These are phyloP conservation scores for Pinus taeda DNA, from an alignment of 75 land plant genomes.

Conservation along the genomic window DNA sequence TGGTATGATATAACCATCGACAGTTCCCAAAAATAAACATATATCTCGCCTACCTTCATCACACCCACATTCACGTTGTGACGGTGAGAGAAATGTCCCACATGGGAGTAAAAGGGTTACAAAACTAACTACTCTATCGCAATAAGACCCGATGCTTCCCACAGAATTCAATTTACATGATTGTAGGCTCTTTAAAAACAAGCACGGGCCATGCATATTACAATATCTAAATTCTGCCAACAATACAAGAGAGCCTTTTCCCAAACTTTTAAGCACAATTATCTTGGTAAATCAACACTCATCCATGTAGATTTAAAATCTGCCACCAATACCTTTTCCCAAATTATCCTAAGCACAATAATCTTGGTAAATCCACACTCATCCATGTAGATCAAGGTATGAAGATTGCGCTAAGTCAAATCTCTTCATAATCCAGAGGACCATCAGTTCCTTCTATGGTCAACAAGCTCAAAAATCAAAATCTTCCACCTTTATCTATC, in stretches of 20 bases:
- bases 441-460: neutral
- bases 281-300: neutral
- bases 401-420: too few relatives aligned
- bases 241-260: too few relatives aligned
- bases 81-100: neutral
- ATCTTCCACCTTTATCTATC: neutral
- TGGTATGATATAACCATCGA: neutral
- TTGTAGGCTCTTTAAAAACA: neutral
- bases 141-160: neutral
- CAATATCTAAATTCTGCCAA: neutral
- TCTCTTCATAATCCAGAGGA: neutral
- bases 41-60: neutral
- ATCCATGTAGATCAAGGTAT: neutral
- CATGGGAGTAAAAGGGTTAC: neutral
- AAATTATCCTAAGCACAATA: neutral
- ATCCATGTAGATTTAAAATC: neutral
- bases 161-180: neutral
- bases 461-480: neutral
- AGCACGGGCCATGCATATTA: neutral
- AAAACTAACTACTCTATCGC: neutral
- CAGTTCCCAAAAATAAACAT: neutral
- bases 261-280: neutral
- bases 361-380: neutral
- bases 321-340: too few relatives aligned
- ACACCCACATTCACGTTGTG: neutral